These are phyloP conservation scores for peach (Prunus persica) DNA, from an alignment of 306 rosid genomes.

Conservation along the genomic window Prunus_persica_NCBIv2 NC_034016.1:22476501-22477000, in stretches of 20 bases:
- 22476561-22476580: neutral
- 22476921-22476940: no score
- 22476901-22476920: no score
- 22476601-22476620: neutral
- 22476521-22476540: neutral
- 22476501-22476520: neutral
- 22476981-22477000: no score
- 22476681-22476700: neutral
- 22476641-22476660: neutral
- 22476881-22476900: no score
- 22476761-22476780: no score
- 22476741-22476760: neutral
- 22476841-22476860: no score
- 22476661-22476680: slow-evolving; percentile 5
- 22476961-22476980: no score
- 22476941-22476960: no score
- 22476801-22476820: no score
- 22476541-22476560: neutral
- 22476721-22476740: neutral
- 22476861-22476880: no score
- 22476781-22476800: no score
- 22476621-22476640: neutral
- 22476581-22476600: neutral
- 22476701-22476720: neutral
- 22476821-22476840: no score